These are phyloP conservation scores for Rhododendron mucronatum DNA, from an alignment of 148 eudicot species.

Conservation along the genomic window DNA sequence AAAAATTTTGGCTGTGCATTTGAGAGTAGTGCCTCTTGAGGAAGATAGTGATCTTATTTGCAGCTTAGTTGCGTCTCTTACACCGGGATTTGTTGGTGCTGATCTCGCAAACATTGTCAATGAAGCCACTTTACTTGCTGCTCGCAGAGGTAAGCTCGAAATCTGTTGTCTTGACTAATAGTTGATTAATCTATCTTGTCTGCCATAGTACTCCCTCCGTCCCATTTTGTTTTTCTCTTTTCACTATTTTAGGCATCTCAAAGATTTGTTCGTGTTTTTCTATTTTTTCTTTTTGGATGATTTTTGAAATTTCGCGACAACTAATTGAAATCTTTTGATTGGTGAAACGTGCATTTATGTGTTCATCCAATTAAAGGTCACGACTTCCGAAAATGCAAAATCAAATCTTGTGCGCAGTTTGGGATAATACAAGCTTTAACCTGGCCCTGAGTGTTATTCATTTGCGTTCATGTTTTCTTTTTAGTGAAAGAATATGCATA, in stretches of 20 bases:
- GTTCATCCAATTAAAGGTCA: neutral
- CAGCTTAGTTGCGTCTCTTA: slow-evolving; percentile 77
- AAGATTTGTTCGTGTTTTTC: neutral
- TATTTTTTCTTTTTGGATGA: neutral
- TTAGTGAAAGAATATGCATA: neutral
- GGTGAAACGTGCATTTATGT: neutral
- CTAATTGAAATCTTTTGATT: neutral
- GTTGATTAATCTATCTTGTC: neutral
- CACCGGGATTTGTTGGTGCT: slow-evolving; percentile 93
- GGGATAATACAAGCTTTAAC: neutral
- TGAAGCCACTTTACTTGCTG: slow-evolving; percentile 93
- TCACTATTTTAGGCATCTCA: neutral
- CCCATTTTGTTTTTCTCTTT: neutral
- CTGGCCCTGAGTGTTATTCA: neutral
- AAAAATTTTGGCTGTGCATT: slow-evolving; percentile 84
- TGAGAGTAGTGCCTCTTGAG: slow-evolving; percentile 84
- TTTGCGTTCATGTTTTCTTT: no score
- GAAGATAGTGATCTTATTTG: slow-evolving; percentile 69
- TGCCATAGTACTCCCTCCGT: neutral
- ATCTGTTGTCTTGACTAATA: neutral
- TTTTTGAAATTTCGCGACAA: neutral
- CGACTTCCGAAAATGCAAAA: neutral
- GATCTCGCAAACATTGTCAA: slow-evolving; percentile 95
- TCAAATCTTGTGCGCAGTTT: neutral
- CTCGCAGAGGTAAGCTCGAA: slow-evolving; percentile 73